Evolutionary conservation across 116 monocot genomes (phyloP), one percentile per base, ranked within the genome.

Genomic region (Trichopus zeylanicus): DNA sequence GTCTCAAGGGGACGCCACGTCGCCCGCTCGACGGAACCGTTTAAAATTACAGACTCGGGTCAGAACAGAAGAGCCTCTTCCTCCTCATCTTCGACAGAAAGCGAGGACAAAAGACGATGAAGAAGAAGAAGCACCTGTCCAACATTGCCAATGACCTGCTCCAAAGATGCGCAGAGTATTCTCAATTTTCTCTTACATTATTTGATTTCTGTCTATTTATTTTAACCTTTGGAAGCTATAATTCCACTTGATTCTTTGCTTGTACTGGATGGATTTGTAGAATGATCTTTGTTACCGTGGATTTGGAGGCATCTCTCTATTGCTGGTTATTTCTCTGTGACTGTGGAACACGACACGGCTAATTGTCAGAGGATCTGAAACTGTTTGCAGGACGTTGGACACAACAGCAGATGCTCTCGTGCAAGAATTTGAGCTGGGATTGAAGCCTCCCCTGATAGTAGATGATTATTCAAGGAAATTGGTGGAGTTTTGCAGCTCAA

Each of bases 401-500:
- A 78, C 75, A 18, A 74, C 80, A 35, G 51, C 64, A 32, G 86
- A 83, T 64, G 74, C 46, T 32, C 59, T 94, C 27, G 70, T 86
- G 26, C 52, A 56, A 0, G 94, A 94, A 15, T 86, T 89, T 25
- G 89, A 89, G 26, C 11, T 19, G 18, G 42, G 69, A 18, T 62
- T 78, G 47, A 73, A 73, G 68, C 53, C 73, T 16, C 42, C 8
- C 5, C 4, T 2, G 51, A 72, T 42, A 30, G 63, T 59, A 15
- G 76, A 72, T 1, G 62, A 76, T 34, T 81, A 86, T 31, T 69
- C 76, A 6, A 86, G 75, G 68, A 89, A 71, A 24, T 55, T 94
- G 29, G 75, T 94, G 3, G 94, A 94, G 63, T 89, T 86, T 33
- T 83, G 80, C 63, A 73, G 86, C 64, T 64, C 74, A 11, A 85